Percentiles rank a stretch among this genome's conserved stretches.
Conservation (phyloP, 805 yeast genomes). For the Yamadazyma kitorensis region DNA sequence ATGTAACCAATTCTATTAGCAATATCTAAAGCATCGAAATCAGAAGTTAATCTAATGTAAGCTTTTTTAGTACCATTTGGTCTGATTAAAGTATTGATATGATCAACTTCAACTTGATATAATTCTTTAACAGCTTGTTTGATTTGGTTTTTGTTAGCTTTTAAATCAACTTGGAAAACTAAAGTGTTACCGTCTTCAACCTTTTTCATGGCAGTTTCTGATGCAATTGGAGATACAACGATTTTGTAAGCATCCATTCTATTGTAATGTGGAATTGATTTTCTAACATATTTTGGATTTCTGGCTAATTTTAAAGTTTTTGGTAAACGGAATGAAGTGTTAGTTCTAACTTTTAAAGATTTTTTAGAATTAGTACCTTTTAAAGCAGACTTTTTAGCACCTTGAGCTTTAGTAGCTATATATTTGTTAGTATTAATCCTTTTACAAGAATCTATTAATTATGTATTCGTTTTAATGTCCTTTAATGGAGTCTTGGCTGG, state of each 20-base stretch:
- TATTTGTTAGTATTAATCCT: constrained; percentile 15
- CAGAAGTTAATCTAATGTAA: constrained; percentile 97
- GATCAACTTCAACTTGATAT: constrained; percentile 91
- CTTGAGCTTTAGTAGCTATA: constrained; percentile 71
- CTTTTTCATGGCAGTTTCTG: constrained; percentile 99
- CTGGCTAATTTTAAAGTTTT: constrained; percentile 93
- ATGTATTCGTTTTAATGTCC: too few relatives aligned
- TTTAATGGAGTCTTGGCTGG: too few relatives aligned
- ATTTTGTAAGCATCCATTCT: constrained; percentile 96
- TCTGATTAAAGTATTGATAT: constrained; percentile 96
- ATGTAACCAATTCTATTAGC: constrained; percentile 99
- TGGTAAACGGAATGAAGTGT: constrained; percentile 95
- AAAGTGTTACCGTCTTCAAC: constrained; percentile 99
- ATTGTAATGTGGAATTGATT: constrained; percentile 95
- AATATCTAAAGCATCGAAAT: constrained; percentile 98
- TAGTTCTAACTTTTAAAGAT: constrained; percentile 89
- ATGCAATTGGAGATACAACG: constrained; percentile 90
- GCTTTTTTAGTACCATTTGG: constrained; percentile 99
- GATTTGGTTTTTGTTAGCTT: constrained; percentile 98
- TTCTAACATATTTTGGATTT: constrained; percentile 91
- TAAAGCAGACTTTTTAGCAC: constrained; percentile 98
- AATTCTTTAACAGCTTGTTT: constrained; percentile 97
- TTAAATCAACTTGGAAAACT: constrained; percentile 96
- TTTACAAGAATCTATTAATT: too few relatives aligned
- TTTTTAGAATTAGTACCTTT: constrained; percentile 94